A percentile compares a stretch with the other conserved stretches of the same genome.
These are phyloP conservation scores for Rhizopogon hawkerae DNA, from an alignment of 1,284 basidiomycete species.

Conservation along the genomic window DNA sequence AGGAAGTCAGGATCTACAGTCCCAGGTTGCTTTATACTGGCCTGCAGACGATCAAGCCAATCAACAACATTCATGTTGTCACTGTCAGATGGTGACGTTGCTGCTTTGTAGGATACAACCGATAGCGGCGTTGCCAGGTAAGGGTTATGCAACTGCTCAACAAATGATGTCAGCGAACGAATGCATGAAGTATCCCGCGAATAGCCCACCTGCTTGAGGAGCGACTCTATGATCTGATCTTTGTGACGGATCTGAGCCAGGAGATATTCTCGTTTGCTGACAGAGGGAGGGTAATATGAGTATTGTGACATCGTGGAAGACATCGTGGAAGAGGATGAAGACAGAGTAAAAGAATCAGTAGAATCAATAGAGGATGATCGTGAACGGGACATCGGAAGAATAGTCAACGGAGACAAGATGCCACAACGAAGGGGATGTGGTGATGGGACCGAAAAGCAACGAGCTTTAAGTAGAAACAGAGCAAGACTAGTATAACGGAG, in stretches of 20 bases:
- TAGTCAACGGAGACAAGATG: conserved; percentile 11
- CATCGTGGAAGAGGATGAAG: conserved; percentile 23
- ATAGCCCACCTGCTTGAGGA: conserved; percentile 62
- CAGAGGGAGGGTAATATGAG: conserved; percentile 20
- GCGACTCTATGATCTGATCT: conserved; percentile 71
- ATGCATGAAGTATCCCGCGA: not conserved
- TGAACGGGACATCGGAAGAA: conserved; percentile 10
- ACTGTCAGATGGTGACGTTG: conserved; percentile 61
- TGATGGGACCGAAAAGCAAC: not conserved
- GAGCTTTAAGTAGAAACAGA: conserved; percentile 21
- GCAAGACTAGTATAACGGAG: conserved; percentile 10
- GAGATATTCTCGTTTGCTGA: conserved; percentile 73
- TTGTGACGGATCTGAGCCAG: conserved; percentile 76
- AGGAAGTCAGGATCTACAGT: conserved; percentile 22
- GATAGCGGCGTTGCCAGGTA: conserved; percentile 69
- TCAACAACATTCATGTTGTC: conserved; percentile 60
- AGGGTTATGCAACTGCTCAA: conserved; percentile 61
- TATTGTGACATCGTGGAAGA: conserved; percentile 17
- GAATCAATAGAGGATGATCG: conserved; percentile 21
- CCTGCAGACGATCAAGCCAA: conserved; percentile 52
- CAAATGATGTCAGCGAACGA: conserved; percentile 4
- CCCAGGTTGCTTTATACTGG: conserved; percentile 25
- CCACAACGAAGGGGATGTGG: not conserved
- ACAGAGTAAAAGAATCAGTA: conserved; percentile 16
- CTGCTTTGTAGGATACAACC: conserved; percentile 66